Base-by-base conservation (phyloP, 495 filamentous ascomycete species). In the Amorphotheca resinae region DNA sequence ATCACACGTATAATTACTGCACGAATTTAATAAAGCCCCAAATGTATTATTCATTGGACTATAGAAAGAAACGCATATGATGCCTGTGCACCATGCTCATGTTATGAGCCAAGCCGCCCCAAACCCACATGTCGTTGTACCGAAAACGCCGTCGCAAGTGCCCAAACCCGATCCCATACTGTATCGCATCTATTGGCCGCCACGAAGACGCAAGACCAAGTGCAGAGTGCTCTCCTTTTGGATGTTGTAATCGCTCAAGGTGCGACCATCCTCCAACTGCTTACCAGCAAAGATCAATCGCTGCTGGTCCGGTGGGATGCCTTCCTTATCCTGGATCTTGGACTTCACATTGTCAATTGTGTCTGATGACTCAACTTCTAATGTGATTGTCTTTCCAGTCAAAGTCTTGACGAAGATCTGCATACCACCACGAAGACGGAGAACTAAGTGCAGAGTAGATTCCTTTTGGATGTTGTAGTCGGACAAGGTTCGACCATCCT, bases 401-500 rank as follows among this genome's bases (percentile, higher is more conserved):
- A 96, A 73, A 51, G 82, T 86, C 73, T 88, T 88, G 56, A 87
- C 82, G 63, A 87, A 37, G 18, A 37, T 37, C 11, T 37, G 34
- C 34, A 37, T 37, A 65, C 89, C 89, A 78, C 89, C 89, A 71
- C 89, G 87, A 9, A 98, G 82, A 62, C 91, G 84, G 44, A 98
- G 85, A 34, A 98, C 91, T 50, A 98, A 67, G 66, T 98, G 91
- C 9, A 98, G 73, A n/a, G 91, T 98, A 31, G 82, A 87, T 64
- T 96, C 91, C 68, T 98, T 98, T 64, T 96, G 91, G 40, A 96
- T 98, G 71, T 98, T 98, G 76, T 96, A 96, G 59, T 96, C 91
- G 48, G 77, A 84, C 1, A 98, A 70, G n/a, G 89, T 96, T 14
- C 89, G 84, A 18, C 80, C 80, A 56, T 85, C 80, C 55, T 85